Conservation (phyloP, 1,284 basidiomycete species). For the Cutaneotrichosporon cyanovorans region DNA sequence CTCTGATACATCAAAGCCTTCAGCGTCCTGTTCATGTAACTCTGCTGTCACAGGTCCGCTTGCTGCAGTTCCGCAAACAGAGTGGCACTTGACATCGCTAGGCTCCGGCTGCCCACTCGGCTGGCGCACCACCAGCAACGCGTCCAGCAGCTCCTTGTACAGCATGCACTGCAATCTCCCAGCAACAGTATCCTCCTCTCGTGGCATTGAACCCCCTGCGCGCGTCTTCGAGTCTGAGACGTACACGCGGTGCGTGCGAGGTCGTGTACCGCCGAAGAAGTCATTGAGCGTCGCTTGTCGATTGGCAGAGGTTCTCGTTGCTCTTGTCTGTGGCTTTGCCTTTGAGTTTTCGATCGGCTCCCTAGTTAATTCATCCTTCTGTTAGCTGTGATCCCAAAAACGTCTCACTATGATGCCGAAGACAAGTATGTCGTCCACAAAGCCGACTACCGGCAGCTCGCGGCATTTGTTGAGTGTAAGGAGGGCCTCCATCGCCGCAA, state of each 20-base stretch:
- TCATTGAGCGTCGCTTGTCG: slow-evolving; percentile 11
- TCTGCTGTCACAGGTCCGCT: background rate
- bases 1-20: too few relatives aligned
- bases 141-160: slow-evolving; percentile 64
- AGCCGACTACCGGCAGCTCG: slow-evolving; percentile 65
- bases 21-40: too few relatives aligned
- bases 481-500: slow-evolving; percentile 53
- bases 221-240: slow-evolving; percentile 74
- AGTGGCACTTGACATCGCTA: background rate
- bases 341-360: slow-evolving; percentile 20
- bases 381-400: background rate
- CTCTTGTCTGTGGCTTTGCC: background rate
- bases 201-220: slow-evolving; percentile 52
- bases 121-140: slow-evolving; percentile 21
- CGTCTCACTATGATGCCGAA: slow-evolving; percentile 58
- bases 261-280: slow-evolving; percentile 20
- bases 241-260: slow-evolving; percentile 46
- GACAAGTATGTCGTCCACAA: slow-evolving; percentile 54
- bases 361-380: slow-evolving; percentile 53
- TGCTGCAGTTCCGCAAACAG: too few relatives aligned
- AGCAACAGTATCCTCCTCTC: slow-evolving; percentile 55
- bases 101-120: background rate
- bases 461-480: slow-evolving; percentile 52
- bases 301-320: background rate
- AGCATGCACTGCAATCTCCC: slow-evolving; percentile 76